Percentiles rank a stretch among this genome's conserved stretches.
Evolutionary conservation across 371 early-diverging fungal species (phyloP).

Genomic region (Capniomyces stellatus): DNA sequence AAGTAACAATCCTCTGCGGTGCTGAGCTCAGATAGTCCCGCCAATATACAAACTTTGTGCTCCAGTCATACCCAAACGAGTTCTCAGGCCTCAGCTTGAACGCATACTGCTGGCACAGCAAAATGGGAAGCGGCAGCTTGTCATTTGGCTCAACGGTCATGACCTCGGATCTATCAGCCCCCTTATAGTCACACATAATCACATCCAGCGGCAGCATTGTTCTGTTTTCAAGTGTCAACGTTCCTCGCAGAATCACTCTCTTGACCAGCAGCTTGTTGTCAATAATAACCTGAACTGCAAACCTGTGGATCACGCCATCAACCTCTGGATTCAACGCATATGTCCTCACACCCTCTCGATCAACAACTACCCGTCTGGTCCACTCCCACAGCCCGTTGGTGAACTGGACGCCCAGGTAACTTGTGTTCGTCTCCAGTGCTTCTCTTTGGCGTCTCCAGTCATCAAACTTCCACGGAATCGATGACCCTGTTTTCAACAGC

Average conservation of each 20-base stretch:
- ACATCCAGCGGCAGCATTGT: conserved; percentile 66
- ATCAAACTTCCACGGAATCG: conserved; percentile 84
- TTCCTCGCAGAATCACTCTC: conserved; percentile 77
- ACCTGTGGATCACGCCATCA: conserved; percentile 54
- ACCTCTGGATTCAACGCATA: conserved; percentile 63
- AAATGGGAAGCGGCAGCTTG: conserved; percentile 68
- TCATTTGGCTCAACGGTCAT: conserved; percentile 48
- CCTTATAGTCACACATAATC: conserved; percentile 43
- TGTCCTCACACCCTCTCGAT: conserved; percentile 61
- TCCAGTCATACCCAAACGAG: conserved; percentile 70
- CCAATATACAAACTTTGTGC: conserved; percentile 48
- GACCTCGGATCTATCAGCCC: conserved; percentile 25
- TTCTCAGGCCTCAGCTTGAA: conserved; percentile 66
- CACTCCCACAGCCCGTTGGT: conserved; percentile 80
- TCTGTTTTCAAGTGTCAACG: conserved; percentile 59
- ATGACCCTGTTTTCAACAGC: conserved; percentile 43
- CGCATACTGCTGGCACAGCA: conserved; percentile 53
- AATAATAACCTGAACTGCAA: conserved; percentile 74
- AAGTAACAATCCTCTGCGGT: conserved; percentile 59
- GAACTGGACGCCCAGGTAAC: conserved; percentile 66
- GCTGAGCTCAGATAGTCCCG: conserved; percentile 27
- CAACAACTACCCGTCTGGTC: conserved; percentile 66
- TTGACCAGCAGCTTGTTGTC: conserved; percentile 59
- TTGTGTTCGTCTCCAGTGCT: conserved; percentile 32
- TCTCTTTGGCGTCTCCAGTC: conserved; percentile 88